A percentile compares a stretch with the other conserved stretches of the same genome.
phyloP scores from a whole-genome alignment of 495 filamentous ascomycete genomes.

The Endocarpon pusillum region DNA sequence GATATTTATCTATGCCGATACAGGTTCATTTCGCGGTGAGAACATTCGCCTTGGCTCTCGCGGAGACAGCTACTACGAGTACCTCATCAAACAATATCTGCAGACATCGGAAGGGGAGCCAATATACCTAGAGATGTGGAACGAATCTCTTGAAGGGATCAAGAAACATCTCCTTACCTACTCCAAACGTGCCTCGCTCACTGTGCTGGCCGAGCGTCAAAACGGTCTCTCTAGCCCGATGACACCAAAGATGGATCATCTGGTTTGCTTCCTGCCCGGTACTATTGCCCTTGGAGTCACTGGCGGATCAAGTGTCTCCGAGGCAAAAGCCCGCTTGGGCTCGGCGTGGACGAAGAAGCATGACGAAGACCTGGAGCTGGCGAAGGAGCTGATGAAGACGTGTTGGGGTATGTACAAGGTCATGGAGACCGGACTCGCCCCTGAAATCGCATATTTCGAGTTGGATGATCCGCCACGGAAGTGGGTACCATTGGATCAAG shows the following conservation, averaged over 20 bases:
- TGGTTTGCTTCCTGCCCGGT: slow-evolving; percentile 94
- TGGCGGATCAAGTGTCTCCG: slow-evolving; percentile 51
- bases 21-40: slow-evolving; percentile 57
- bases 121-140: slow-evolving; percentile 84
- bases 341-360: slow-evolving; percentile 54
- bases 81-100: slow-evolving; percentile 90
- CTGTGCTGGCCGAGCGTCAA: slow-evolving; percentile 75
- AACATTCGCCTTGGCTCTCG: slow-evolving; percentile 86
- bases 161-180: slow-evolving; percentile 86
- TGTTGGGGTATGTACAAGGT: slow-evolving; percentile 93
- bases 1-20: slow-evolving; percentile 71
- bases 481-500: neutral
- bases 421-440: slow-evolving; percentile 74
- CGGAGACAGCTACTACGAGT: slow-evolving; percentile 96
- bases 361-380: slow-evolving; percentile 72
- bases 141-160: slow-evolving; percentile 67
- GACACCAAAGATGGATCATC: slow-evolving; percentile 90
- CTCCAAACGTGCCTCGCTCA: slow-evolving; percentile 59
- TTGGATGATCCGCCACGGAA: slow-evolving; percentile 41
- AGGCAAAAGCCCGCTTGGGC: slow-evolving; percentile 47
- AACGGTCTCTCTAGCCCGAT: slow-evolving; percentile 45
- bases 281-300: slow-evolving; percentile 85
- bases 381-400: slow-evolving; percentile 81
- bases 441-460: slow-evolving; percentile 83
- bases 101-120: slow-evolving; percentile 79